phyloP scores from a whole-genome alignment of 192 early-diverging fungal genomes.

The Neocallimastix lanati region DNA sequence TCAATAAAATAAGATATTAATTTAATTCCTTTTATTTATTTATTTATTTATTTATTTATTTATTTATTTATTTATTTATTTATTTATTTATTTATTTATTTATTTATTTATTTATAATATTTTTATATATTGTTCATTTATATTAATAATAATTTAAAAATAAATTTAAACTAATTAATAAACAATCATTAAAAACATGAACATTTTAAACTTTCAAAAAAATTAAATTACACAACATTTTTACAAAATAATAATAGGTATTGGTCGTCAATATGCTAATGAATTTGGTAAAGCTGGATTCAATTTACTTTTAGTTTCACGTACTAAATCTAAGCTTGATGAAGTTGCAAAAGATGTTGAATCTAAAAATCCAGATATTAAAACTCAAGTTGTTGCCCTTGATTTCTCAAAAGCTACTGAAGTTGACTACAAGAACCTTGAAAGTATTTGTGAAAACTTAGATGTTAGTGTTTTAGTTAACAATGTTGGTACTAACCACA shows the following conservation, averaged over 20 bases:
- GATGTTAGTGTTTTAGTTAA: slow-evolving; percentile 60
- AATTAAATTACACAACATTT: too few relatives aligned
- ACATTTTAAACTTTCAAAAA: background rate
- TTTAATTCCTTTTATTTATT: too few relatives aligned
- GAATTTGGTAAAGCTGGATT: slow-evolving; percentile 69
- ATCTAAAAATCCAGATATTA: slow-evolving; percentile 26
- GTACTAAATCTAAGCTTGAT: slow-evolving; percentile 65
- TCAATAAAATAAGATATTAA: too few relatives aligned
- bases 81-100: too few relatives aligned
- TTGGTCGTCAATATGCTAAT: slow-evolving; percentile 84
- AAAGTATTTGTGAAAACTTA: slow-evolving; percentile 26
- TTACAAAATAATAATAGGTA: too few relatives aligned
- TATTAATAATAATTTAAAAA: too few relatives aligned
- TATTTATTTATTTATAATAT: too few relatives aligned
- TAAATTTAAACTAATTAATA: background rate
- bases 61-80: too few relatives aligned
- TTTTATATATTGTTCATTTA: too few relatives aligned
- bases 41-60: too few relatives aligned
- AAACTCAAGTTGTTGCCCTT: slow-evolving; percentile 49
- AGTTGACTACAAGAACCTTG: slow-evolving; percentile 50
- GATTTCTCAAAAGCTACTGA: slow-evolving; percentile 53
- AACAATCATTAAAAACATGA: background rate
- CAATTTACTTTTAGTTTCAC: slow-evolving; percentile 69
- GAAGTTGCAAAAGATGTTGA: slow-evolving; percentile 45
- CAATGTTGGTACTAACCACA: slow-evolving; percentile 87